Percentiles rank a stretch among this genome's conserved stretches.
Conservation (phyloP, 129 eudicot species). For the Rutidosis leptorrhynchoides region DNA sequence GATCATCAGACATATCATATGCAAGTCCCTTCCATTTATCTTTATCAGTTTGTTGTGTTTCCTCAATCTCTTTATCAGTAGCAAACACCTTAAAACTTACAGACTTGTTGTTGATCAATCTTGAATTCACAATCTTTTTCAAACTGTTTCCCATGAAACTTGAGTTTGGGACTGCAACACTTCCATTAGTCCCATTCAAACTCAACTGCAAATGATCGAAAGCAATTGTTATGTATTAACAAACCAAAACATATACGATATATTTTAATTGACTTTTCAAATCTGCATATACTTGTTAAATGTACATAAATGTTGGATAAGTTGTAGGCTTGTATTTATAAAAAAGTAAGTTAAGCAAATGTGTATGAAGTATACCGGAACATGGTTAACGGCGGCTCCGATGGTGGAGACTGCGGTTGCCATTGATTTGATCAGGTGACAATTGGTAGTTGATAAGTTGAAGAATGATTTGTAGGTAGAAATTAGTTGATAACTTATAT, state of each 20-base stretch:
- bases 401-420: conserved; percentile 75
- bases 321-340: not conserved
- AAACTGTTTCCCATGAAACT: conserved; percentile 67
- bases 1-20: conserved; percentile 75
- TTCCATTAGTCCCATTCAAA: conserved; percentile 48
- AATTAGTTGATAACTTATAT: conserved; percentile 16
- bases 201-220: conserved; percentile 52
- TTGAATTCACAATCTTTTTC: conserved; percentile 49
- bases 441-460: conserved; percentile 4
- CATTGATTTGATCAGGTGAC: conserved; percentile 34
- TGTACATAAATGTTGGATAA: too few species aligned
- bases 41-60: conserved; percentile 50
- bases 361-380: conserved; percentile 62
- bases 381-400: conserved; percentile 88
- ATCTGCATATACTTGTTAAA: not conserved
- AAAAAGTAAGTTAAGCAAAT: not conserved
- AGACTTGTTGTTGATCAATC: conserved; percentile 36
- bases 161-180: conserved; percentile 58
- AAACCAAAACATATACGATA: too few species aligned
- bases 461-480: conserved; percentile 16
- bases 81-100: conserved; percentile 48
- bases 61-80: conserved; percentile 47
- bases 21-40: conserved; percentile 86
- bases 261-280: too few species aligned
- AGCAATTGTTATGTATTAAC: too few species aligned